phyloP scores from a whole-genome alignment of 352 stramenopile genomes.

The Pythium graminicola region DNA sequence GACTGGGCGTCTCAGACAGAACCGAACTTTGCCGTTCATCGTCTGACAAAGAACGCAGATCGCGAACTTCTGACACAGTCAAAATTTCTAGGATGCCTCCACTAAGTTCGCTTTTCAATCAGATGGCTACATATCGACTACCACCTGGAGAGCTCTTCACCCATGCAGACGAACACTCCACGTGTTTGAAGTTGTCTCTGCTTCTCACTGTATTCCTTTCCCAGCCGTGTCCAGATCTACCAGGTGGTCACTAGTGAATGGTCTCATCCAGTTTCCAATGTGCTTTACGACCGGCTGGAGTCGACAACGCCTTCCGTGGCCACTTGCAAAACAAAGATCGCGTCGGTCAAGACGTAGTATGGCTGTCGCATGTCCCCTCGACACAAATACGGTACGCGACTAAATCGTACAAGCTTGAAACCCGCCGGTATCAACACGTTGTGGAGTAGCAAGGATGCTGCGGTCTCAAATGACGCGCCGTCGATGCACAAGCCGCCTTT shows the following conservation, averaged over 20 bases:
- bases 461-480: constrained; percentile 57
- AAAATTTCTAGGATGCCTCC: background rate
- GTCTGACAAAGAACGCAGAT: background rate
- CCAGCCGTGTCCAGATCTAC: background rate
- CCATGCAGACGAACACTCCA: constrained; percentile 1
- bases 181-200: background rate
- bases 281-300: too few species aligned
- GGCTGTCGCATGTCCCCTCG: constrained; percentile 67
- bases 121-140: constrained; percentile 11
- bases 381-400: constrained; percentile 78
- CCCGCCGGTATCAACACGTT: constrained; percentile 64
- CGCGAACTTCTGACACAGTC: background rate
- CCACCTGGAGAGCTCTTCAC: background rate
- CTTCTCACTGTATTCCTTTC: background rate
- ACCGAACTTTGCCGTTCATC: constrained; percentile 17
- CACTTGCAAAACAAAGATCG: constrained; percentile 74
- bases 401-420: constrained; percentile 76
- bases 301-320: constrained; percentile 19
- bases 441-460: constrained; percentile 46
- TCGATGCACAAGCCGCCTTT: constrained; percentile 51
- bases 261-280: background rate
- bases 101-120: constrained; percentile 5
- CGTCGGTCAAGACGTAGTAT: constrained; percentile 83
- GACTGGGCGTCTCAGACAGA: constrained; percentile 1
- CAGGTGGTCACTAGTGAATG: background rate